Evolutionary conservation across 2,329 filamentous ascomycete genomes (phyloP).

Genomic region (Colletotrichum liaoningense): DNA sequence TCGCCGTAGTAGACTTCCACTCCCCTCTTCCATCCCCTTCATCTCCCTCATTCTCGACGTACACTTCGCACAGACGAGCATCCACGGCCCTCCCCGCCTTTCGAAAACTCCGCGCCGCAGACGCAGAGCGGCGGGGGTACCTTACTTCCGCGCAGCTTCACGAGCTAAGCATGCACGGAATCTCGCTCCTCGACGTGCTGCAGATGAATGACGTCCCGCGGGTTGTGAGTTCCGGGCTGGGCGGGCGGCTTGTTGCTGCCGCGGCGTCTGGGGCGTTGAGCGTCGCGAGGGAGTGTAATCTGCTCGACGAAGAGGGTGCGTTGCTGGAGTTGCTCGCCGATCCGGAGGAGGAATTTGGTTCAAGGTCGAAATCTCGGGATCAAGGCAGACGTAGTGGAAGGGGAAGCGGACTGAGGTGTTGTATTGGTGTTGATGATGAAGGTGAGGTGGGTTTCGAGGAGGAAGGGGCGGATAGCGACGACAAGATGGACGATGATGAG

Average conservation of each 20-base stretch:
- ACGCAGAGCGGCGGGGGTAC: background rate
- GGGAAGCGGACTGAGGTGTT: conserved; percentile 11
- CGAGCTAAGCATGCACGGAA: background rate
- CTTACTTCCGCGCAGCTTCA: conserved; percentile 14
- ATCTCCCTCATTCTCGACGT: background rate
- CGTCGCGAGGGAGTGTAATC: background rate
- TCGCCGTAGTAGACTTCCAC: conserved; percentile 15
- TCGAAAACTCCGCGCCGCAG: conserved; percentile 17
- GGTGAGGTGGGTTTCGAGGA: background rate
- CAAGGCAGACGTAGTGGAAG: background rate
- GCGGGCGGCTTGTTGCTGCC: background rate
- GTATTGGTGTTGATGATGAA: background rate
- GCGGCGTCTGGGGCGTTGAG: conserved; percentile 13
- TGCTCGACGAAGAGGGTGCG: conserved; percentile 13
- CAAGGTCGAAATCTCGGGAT: background rate
- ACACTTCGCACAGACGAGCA: background rate
- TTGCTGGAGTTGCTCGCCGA: conserved; percentile 14
- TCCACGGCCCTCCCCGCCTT: conserved; percentile 16
- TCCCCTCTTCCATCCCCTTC: background rate
- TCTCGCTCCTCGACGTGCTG: conserved; percentile 18
- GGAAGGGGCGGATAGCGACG: background rate
- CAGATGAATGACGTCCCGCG: conserved; percentile 12
- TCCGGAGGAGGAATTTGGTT: background rate
- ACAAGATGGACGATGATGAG: too few relatives aligned
- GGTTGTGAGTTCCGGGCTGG: conserved; percentile 4